Conservation (phyloP, 1,139 yeast genomes). For the Blastobotrys indianensis region DNA sequence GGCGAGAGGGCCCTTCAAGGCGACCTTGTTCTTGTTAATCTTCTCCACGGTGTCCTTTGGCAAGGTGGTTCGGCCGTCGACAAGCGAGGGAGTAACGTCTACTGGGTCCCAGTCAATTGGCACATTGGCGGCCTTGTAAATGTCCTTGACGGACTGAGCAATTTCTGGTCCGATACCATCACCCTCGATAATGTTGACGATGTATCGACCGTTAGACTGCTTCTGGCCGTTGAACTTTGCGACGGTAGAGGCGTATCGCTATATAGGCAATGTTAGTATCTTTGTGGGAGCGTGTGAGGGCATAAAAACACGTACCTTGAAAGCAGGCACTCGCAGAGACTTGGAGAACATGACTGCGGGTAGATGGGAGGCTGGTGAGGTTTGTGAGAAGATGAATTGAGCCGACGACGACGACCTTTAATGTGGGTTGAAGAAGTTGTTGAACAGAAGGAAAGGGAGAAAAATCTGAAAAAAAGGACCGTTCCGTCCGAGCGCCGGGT, state of each 20-base stretch:
- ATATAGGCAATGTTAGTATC: too few relatives aligned
- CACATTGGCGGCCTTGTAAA: conserved; percentile 86
- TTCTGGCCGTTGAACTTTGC: conserved; percentile 55
- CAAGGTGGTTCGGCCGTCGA: conserved; percentile 90
- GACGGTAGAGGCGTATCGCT: conserved; percentile 39
- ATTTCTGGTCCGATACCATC: conserved; percentile 98
- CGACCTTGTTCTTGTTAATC: conserved; percentile 87
- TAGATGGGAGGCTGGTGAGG: too few relatives aligned
- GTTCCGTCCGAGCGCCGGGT: too few relatives aligned
- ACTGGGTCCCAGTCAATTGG: conserved; percentile 97
- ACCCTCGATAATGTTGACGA: conserved; percentile 95
- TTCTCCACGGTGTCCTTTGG: conserved; percentile 91
- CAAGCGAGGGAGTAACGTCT: conserved; percentile 88
- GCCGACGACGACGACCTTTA: too few relatives aligned
- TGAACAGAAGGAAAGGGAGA: too few relatives aligned
- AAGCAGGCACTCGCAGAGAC: too few relatives aligned
- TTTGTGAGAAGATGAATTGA: too few relatives aligned
- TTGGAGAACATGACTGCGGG: too few relatives aligned
- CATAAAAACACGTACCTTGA: too few relatives aligned
- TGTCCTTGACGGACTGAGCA: conserved; percentile 85
- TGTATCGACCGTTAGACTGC: conserved; percentile 56
- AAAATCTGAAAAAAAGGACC: too few relatives aligned
- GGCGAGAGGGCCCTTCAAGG: conserved; percentile 95
- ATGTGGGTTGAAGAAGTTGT: too few relatives aligned
- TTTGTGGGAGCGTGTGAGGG: too few relatives aligned